Percentiles rank a stretch among this genome's conserved stretches.
These are phyloP conservation scores for Candida dendrica DNA, from an alignment of 805 yeast genomes.

Conservation along the genomic window DNA sequence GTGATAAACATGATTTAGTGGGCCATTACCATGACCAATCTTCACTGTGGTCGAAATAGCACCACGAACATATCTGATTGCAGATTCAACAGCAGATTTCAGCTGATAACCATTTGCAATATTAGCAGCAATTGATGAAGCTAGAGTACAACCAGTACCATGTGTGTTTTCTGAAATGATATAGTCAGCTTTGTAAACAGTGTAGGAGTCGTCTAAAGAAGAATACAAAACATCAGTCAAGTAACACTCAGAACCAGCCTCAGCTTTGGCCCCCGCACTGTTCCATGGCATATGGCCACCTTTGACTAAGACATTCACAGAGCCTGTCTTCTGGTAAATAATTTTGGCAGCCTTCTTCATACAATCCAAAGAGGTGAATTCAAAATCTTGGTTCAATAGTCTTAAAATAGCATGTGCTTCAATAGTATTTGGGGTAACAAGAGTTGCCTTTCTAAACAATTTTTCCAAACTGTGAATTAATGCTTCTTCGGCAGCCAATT, in stretches of 20 bases:
- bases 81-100: constrained; percentile 42
- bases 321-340: constrained; percentile 32
- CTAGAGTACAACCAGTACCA: constrained; percentile 88
- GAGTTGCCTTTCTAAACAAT: constrained; percentile 44
- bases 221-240: constrained; percentile 52
- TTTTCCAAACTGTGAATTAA: constrained; percentile 34
- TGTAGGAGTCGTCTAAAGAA: constrained; percentile 25
- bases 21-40: constrained; percentile 58
- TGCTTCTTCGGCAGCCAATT: constrained; percentile 41
- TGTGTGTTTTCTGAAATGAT: constrained; percentile 54
- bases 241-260: constrained; percentile 18
- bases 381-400: constrained; percentile 21
- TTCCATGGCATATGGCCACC: constrained; percentile 70
- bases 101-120: constrained; percentile 49
- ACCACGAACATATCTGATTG: constrained; percentile 59
- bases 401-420: constrained; percentile 49
- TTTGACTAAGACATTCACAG: constrained; percentile 56
- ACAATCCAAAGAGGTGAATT: constrained; percentile 32
- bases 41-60: constrained; percentile 44
- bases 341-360: constrained; percentile 29
- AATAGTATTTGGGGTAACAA: constrained; percentile 69
- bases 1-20: constrained; percentile 59
- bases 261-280: constrained; percentile 9
- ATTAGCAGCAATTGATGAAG: constrained; percentile 74
- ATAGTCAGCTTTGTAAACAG: constrained; percentile 40